Base-by-base conservation (phyloP, 805 yeast genomes). In the Ogataea chonburiensis region DNA sequence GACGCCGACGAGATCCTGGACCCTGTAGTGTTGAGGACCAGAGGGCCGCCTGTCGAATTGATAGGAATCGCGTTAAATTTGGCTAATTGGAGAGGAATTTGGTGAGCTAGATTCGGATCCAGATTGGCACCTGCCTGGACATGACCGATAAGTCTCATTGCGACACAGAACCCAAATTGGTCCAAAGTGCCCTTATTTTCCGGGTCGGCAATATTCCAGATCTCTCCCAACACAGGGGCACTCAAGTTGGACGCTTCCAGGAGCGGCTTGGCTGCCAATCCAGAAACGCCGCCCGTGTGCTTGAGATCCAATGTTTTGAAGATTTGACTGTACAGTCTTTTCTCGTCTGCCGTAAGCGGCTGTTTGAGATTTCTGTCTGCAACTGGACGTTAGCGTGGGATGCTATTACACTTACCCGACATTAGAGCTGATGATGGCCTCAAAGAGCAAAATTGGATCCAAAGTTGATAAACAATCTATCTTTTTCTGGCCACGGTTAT, bases 161-260 rank as follows among this genome's bases (percentile, higher is more conserved):
- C 96, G 35, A 79, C 73, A 44, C 84, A 76, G 61, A 93, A 93
- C 17, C 89, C 91, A 38, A 73, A 70, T 55, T 81, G 86, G 49
- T 81, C 82, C 45, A 93, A 68, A 53, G 81, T 84, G 0, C 99
- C 99, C 45, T 79, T 71, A 64, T 87, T 87, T 41, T 78, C 80
- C n/a, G 76, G 73, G 63, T 93, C 99, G n/a, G 96, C 88, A 22
- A 84, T 58, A 59, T 85, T 89, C 98, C 98, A 93, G 45, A 93
- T 81, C 61, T 88, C 93, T 7, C 96, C 95, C 22, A 93, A 68
- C 19, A 75, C 65, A 12, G 79, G 68, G 3, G 94, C 81, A 5
- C 93, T 79, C 31, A 93, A 70, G 1, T 95, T 94, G 3, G 94
- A 80, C 41, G 83, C 84, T 51, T 88, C 95, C 46, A 93, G 79